Evolutionary conservation across 208 protist genomes (phyloP), one percentile per base, ranked within the genome.

Genomic region (Crithidia bombi): DNA sequence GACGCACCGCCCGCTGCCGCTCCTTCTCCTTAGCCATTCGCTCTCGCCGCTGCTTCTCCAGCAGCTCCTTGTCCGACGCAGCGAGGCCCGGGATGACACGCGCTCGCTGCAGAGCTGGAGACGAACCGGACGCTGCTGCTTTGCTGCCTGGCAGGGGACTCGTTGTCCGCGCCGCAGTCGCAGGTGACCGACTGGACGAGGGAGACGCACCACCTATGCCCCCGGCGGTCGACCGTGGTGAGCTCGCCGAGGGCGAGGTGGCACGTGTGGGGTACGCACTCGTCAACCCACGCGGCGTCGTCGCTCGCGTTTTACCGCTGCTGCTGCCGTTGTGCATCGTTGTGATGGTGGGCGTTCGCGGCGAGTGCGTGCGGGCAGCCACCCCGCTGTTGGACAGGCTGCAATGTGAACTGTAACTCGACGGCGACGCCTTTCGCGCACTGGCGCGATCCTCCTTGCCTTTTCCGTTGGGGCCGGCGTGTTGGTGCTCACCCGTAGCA

Each of bases 31-130:
- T 80, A 4, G 52, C 75, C 46, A 71, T 11, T 25, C 63, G 59
- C 41, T 78, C 71, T 3, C 51, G 56, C 4, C 71, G 77, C 39
- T 65, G 55, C 63, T 75, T 74, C 44, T 74, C 75, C 3, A 80
- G 55, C 28, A 71, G 14, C 62, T 80, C 75, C 23, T 41, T 52
- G 44, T 79, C 73, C 17, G n/a, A 38, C 30, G 64, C 63, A 14
- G 71, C 56, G 14, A 76, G 35, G 5, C 52, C 43, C 0, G 63
- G 7, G 5, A 51, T 56, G 32, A 47, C 44, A 12, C 55, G 26
- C 25, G 23, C 46, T 25, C 44, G 61, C 4, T 69, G 59, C 12
- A 62, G 10, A 9, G 38, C 3, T 5, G 59, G 17, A 6, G 51
- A 9, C 10, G 44, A 11, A 17, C 44, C 17, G 15, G 59, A 2